A percentile compares a stretch with the other conserved stretches of the same genome.
These are phyloP conservation scores for Auxenochlorella pyrenoidosa DNA, from an alignment of 139 green algal species.

Conservation along the genomic window DNA sequence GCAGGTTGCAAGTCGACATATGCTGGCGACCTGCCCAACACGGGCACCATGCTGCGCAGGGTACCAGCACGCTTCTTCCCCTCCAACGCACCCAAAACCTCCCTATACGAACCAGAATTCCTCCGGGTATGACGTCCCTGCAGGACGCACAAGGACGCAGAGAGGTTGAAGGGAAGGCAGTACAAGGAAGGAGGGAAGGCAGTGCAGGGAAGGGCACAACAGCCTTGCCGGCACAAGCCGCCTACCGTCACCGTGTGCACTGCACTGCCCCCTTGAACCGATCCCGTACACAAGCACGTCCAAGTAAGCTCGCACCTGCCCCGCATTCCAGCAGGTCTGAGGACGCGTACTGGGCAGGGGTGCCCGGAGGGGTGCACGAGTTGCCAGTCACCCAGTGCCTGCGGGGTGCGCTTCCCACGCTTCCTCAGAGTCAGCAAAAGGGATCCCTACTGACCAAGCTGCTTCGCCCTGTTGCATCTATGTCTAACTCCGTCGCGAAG, in stretches of 20 bases:
- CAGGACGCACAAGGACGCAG: background rate
- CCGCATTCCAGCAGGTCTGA: background rate
- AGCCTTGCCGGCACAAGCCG: background rate
- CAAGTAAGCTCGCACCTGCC: background rate
- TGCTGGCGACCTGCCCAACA: too few relatives aligned
- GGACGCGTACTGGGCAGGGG: background rate
- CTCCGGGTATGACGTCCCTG: background rate
- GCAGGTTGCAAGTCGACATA: too few relatives aligned
- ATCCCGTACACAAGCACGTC: background rate
- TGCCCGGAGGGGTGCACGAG: slow-evolving; percentile 20
- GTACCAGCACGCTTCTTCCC: background rate
- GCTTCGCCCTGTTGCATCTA: too few relatives aligned
- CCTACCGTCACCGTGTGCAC: background rate
- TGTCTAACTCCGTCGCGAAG: too few relatives aligned
- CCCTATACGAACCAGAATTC: background rate
- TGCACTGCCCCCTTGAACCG: background rate
- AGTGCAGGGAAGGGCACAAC: too few relatives aligned
- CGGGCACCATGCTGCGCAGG: too few relatives aligned
- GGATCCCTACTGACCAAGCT: too few relatives aligned
- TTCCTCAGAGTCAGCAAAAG: too few relatives aligned
- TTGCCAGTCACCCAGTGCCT: slow-evolving; percentile 36
- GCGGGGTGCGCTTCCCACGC: too few relatives aligned
- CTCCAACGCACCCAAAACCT: too few relatives aligned
- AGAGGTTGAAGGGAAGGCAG: too few relatives aligned
- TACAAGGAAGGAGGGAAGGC: too few relatives aligned